Percentiles rank a stretch among this genome's conserved stretches.
Conservation (phyloP, 371 early-diverging fungal genomes). For the Lichtheimia hyalospora region DNA sequence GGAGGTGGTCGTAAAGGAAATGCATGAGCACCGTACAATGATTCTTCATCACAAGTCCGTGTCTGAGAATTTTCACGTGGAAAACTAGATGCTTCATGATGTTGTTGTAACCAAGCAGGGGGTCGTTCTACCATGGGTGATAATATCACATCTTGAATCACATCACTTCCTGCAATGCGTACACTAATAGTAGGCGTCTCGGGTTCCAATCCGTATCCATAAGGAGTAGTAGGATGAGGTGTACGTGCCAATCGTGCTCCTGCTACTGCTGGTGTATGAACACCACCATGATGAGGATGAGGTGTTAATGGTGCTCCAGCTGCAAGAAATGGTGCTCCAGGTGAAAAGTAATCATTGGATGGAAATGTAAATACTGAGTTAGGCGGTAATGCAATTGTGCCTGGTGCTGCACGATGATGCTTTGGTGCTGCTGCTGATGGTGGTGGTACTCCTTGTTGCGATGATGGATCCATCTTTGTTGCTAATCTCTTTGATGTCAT, state of each 20-base stretch:
- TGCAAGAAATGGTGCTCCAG: constrained; percentile 12
- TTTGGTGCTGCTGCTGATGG: constrained; percentile 4
- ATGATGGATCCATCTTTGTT: too few relatives aligned
- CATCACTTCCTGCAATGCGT: constrained; percentile 18
- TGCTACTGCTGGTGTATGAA: neutral
- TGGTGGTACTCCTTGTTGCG: constrained; percentile 1
- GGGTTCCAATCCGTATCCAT: constrained; percentile 1
- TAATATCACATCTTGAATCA: constrained; percentile 18
- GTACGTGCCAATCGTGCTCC: neutral
- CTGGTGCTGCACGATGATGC: constrained; percentile 3
- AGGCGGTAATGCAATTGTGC: constrained; percentile 7
- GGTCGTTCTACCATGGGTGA: constrained; percentile 20
- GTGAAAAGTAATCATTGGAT: constrained; percentile 15
- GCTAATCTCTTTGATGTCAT: too few relatives aligned
- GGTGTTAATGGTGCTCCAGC: constrained; percentile 8
- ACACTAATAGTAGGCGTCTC: constrained; percentile 22
- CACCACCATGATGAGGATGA: neutral
- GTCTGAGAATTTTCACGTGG: constrained; percentile 12
- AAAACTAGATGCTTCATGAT: neutral
- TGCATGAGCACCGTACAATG: constrained; percentile 11
- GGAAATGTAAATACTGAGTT: constrained; percentile 11
- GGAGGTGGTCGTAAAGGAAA: constrained; percentile 42
- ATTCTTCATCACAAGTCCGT: constrained; percentile 7
- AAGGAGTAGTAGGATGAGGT: neutral
- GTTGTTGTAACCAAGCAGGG: constrained; percentile 4